Evolutionary conservation across 306 rosid species (phyloP), one percentile per base, ranked within the genome.

Genomic region (Mimosa pudica): DNA sequence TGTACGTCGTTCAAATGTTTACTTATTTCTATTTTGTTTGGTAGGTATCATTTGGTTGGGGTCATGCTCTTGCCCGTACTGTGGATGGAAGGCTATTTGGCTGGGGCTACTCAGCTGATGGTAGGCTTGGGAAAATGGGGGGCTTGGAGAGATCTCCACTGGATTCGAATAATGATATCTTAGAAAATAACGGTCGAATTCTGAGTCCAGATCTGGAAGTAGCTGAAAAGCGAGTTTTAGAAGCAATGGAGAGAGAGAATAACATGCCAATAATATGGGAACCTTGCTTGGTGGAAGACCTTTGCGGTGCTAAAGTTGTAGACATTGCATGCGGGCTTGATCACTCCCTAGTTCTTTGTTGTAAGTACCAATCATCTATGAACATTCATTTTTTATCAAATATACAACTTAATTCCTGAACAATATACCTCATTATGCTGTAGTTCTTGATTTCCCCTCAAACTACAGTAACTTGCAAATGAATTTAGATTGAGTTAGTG

Each of bases 21-120:
- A 2, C 62, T 55, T 57, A 7, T 41, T 66, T 67, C 36, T 11
- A 18, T 77, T 77, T 82, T 54, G 3, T 78, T 85, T 86, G 80
- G 52, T 79, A 92, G 98, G 92, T 91, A 24, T 82, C 97, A 44
- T 93, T 92, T 79, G 98, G 98, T 75, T 95, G 98, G 98, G 98
- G 98, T 61, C 97, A 95, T 70, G 94, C 95, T 52, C 93, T 92
- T 79, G 98, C 97, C 17, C 82, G 35, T 24, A 95, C 92, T 13
- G 84, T 82, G 82, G 94, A 92, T 76, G 98, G 98, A 18, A 95
- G 90, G 77, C 79, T 95, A 75, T 95, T 88, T 82, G 98, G 92
- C 6, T 95, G 98, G 98, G 97, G 98, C 33, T 95, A 95, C 85
- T 91, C 84, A 7, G 97, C 95, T 49, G 95, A 92, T 78, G 92